A percentile compares a stretch with the other conserved stretches of the same genome.
These are phyloP conservation scores for Annona cherimola DNA, from an alignment of 164 flowering plant genomes.

Conservation along the genomic window DNA sequence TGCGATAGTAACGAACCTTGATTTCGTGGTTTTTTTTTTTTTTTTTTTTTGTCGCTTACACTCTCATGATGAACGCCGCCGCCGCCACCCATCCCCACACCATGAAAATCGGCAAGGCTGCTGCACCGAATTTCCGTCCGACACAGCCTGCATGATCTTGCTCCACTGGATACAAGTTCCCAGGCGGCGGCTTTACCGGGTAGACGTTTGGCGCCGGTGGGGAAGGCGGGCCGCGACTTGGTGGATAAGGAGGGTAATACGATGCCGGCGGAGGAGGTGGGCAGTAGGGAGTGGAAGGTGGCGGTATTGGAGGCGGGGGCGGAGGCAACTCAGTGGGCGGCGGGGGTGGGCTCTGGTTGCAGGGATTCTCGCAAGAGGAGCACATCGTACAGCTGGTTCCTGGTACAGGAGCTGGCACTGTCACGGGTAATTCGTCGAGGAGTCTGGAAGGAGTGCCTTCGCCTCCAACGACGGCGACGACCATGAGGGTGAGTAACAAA, in stretches of 20 bases:
- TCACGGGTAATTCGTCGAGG: not conserved
- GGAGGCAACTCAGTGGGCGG: not conserved
- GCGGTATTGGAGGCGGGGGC: not conserved
- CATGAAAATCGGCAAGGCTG: not conserved
- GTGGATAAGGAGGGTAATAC: no score
- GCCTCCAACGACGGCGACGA: not conserved
- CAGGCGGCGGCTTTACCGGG: not conserved
- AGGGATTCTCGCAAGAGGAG: constrained; percentile 3
- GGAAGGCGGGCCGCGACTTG: no score
- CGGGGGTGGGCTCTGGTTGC: not conserved
- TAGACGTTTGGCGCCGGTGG: no score
- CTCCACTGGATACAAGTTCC: not conserved
- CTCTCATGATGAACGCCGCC: no score
- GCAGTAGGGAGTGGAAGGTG: not conserved
- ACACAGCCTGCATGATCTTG: not conserved
- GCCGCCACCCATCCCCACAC: not conserved
- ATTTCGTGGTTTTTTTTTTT: no score
- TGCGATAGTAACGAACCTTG: no score
- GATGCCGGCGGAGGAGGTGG: constrained; percentile 1
- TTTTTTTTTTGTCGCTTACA: no score
- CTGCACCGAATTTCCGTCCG: not conserved
- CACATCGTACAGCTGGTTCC: not conserved
- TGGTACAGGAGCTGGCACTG: not conserved
- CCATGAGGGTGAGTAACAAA: not conserved
- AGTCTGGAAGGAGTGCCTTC: not conserved